Evolutionary conservation across 2,329 filamentous ascomycete species (phyloP).

Genomic region (Hypoxylon sp.): DNA sequence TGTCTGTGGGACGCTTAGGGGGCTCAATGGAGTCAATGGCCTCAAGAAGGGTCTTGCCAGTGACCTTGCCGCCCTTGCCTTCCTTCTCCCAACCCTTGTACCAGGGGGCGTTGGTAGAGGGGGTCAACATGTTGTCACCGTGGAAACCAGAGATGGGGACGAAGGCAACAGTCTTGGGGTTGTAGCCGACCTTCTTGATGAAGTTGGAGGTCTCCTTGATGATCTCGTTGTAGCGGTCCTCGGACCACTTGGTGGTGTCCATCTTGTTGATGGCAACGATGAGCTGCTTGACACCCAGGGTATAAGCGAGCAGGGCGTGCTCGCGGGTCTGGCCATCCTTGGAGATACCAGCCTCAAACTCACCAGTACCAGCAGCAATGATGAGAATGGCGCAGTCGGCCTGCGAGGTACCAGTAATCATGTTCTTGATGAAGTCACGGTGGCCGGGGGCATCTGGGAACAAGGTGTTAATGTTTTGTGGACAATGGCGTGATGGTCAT

Average conservation of each 20-base stretch:
- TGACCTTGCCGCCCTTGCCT: slow-evolving; percentile 83
- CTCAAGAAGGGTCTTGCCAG: slow-evolving; percentile 98
- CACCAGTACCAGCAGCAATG: slow-evolving; percentile 99
- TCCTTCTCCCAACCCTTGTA: slow-evolving; percentile 99
- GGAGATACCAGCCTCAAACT: slow-evolving; percentile 99
- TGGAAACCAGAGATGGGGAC: slow-evolving; percentile 99
- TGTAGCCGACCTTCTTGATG: slow-evolving; percentile 99
- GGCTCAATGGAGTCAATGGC: slow-evolving; percentile 97
- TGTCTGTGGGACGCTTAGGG: slow-evolving; percentile 94
- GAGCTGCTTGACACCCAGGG: slow-evolving; percentile 99
- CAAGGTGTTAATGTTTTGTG: slow-evolving; percentile 41
- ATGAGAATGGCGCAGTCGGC: slow-evolving; percentile 99
- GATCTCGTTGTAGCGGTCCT: slow-evolving; percentile 97
- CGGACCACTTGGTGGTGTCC: slow-evolving; percentile 99
- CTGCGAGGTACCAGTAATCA: slow-evolving; percentile 99
- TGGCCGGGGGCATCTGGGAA: slow-evolving; percentile 91
- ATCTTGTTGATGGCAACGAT: slow-evolving; percentile 99
- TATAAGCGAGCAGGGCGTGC: slow-evolving; percentile 99
- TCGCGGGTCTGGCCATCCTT: slow-evolving; percentile 99
- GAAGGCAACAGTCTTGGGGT: slow-evolving; percentile 98
- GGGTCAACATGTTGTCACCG: slow-evolving; percentile 99
- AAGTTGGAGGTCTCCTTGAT: slow-evolving; percentile 99
- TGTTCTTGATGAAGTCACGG: slow-evolving; percentile 99
- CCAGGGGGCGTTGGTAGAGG: slow-evolving; percentile 96
- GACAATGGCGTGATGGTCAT: slow-evolving; percentile 2